A percentile compares a stretch with the other conserved stretches of the same genome.
These are phyloP conservation scores for Acarospora socialis DNA, from an alignment of 2,329 filamentous ascomycete species.

Conservation along the genomic window DNA sequence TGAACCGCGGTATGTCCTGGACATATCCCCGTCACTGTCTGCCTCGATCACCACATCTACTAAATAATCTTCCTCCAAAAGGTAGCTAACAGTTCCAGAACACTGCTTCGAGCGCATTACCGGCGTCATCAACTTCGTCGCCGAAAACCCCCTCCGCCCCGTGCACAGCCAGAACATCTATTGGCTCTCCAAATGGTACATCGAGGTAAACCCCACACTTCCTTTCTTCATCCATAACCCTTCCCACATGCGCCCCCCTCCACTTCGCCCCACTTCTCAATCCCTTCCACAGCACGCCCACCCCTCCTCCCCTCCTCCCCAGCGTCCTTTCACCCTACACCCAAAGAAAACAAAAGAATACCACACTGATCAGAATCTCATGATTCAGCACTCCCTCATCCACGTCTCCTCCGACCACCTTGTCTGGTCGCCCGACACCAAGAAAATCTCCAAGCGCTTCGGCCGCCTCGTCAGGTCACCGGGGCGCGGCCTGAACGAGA, in stretches of 20 bases:
- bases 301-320: background rate
- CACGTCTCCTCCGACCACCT: slow-evolving; percentile 63
- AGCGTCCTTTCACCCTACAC: background rate
- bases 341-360: slow-evolving; percentile 3
- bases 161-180: slow-evolving; percentile 65
- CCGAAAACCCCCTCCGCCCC: slow-evolving; percentile 57
- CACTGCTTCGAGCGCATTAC: slow-evolving; percentile 52
- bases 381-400: slow-evolving; percentile 52
- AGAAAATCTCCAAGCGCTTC: slow-evolving; percentile 43
- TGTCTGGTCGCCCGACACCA: slow-evolving; percentile 55
- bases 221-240: background rate
- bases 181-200: slow-evolving; percentile 65
- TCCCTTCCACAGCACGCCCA: background rate
- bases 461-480: slow-evolving; percentile 37
- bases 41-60: background rate
- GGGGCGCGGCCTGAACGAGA: slow-evolving; percentile 36
- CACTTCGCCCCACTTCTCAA: background rate
- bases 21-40: background rate
- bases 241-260: too few relatives aligned
- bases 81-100: slow-evolving; percentile 22
- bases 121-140: slow-evolving; percentile 69
- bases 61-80: slow-evolving; percentile 23
- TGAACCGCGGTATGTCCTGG: slow-evolving; percentile 49
- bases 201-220: slow-evolving; percentile 34
- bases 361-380: slow-evolving; percentile 2